Evolutionary conservation across 1,139 yeast species (phyloP), one percentile per base, ranked within the genome.

Genomic region (Scheffersomyces illinoinensis): DNA sequence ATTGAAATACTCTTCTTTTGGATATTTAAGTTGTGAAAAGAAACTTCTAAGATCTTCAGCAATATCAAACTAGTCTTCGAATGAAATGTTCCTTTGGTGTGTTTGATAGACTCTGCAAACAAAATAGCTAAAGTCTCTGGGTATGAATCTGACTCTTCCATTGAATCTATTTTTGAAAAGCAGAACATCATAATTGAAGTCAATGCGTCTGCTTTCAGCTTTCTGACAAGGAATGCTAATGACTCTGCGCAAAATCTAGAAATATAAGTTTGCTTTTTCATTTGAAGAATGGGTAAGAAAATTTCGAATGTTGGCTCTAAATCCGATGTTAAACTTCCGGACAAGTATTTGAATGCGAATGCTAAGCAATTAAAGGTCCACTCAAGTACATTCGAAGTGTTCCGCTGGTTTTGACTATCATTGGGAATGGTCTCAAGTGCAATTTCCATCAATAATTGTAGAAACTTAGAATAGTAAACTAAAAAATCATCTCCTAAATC

Each of bases 401-500:
- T 78, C 54, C 76, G 67, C 58, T 70, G 73, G 57, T 79, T 79
- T 64, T 79, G 83, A 20, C 75, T 68, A 60, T 79, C 84, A 61
- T 79, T 79, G 64, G 83, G 74, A 78, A 85, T 64, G 65, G 73
- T 79, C 43, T 76, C 77, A 6, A 83, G 64, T 2, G 91, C 84
- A 19, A 91, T 72, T 0, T 77, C 71, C 3, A 83, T 83, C 53
- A 95, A 78, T 43, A 84, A 67, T 1, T 71, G 65, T 55, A 95
- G 75, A 0, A 92, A 76, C 39, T 75, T 70, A 1, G 78, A 76
- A 67, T 91, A 93, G 68, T 79, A 92, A 2, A 85, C 84, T 78
- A 92, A 83, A 68, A 93, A 95, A 67, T 95, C 99, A 1, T 95
- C 89, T 5, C 98, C 98, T 63, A 95, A 77, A 76, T 95, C 99